Evolutionary conservation across 768 basidiomycete genomes (phyloP), one percentile per base, ranked within the genome.

Genomic region (Boletus coccyginus): DNA sequence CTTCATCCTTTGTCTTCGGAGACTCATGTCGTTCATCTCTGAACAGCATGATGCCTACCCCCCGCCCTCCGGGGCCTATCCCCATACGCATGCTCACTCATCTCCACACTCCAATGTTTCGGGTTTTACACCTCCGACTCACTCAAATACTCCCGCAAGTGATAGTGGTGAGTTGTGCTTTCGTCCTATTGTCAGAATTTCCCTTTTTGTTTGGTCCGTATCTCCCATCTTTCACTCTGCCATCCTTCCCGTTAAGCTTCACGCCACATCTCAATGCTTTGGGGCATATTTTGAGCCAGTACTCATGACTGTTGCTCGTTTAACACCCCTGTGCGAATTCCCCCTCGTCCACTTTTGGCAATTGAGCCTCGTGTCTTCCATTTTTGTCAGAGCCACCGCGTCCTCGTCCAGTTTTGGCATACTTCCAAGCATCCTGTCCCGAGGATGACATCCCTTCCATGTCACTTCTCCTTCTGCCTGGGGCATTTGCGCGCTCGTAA

Each of bases 91-190:
- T 9, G 29, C 62, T 1, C 59, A 53, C 4, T 58, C 70, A 5
- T 62, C 68, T 33, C 58, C 68, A 11, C 62, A 52, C 6, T 48
- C 66, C 19, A 49, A 61, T 3, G 59, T 65, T 46, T 55, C 67
- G 17, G 55, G 57, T 5, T 55, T 63, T 50, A 69, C 68, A 2
- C 60, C 68, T 16, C 57, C 70, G 31, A 53, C 62, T 3, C 64
- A 71, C 19, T 53, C 66, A 8, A 59, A 61, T 12, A 70, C 68
- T 10, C 68, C 68, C 31, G 56, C 55, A 29, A 70, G 70, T 16
- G 69, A 70, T 38, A 24, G 46, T 2, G 66, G 69, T 72, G 56
- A 70, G 69, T 64, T 32, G 21, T 17, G 1, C 3, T 43, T 48
- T 56, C 32, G 44, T 46, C 44, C 13, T 17, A 0, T 6, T 39